Conservation (phyloP, 1,139 yeast genomes). For the Saccharomyces hybrid region DNA sequence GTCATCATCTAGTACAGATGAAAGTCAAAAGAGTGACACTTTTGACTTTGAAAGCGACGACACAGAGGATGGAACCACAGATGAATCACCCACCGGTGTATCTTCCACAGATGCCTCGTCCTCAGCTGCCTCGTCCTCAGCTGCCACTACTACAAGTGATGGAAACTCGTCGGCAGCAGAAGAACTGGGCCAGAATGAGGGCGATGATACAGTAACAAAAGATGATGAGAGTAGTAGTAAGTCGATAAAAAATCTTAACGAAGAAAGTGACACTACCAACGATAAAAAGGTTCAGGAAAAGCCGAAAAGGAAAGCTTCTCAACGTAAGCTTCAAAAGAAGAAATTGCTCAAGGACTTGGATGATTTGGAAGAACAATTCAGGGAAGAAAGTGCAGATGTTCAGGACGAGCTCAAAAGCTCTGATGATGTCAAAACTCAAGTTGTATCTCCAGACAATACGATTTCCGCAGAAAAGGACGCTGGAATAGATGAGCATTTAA, state of each 20-base stretch:
- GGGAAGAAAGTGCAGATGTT: background rate
- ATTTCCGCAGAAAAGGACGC: background rate
- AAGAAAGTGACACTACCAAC: background rate
- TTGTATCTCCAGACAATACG: background rate
- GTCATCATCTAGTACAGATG: background rate
- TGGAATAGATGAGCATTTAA: background rate
- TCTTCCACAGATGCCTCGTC: background rate
- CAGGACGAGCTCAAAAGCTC: background rate
- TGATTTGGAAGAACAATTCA: conserved; percentile 5
- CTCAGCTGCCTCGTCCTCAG: background rate
- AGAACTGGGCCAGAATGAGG: background rate
- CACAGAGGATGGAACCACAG: background rate
- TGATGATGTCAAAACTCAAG: background rate
- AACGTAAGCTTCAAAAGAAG: background rate
- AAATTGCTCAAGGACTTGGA: conserved; percentile 4
- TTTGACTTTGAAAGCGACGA: conserved; percentile 6
- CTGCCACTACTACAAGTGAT: background rate
- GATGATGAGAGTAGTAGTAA: background rate
- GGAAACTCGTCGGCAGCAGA: background rate
- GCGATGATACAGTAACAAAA: background rate
- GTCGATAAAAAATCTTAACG: background rate
- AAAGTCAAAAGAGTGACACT: conserved; percentile 10
- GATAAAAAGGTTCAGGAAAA: background rate
- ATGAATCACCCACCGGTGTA: background rate
- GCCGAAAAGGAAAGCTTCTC: background rate